A percentile compares a stretch with the other conserved stretches of the same genome.
Evolutionary conservation across 768 basidiomycete genomes (phyloP).

Genomic region (Cystofilobasidium ferigula): DNA sequence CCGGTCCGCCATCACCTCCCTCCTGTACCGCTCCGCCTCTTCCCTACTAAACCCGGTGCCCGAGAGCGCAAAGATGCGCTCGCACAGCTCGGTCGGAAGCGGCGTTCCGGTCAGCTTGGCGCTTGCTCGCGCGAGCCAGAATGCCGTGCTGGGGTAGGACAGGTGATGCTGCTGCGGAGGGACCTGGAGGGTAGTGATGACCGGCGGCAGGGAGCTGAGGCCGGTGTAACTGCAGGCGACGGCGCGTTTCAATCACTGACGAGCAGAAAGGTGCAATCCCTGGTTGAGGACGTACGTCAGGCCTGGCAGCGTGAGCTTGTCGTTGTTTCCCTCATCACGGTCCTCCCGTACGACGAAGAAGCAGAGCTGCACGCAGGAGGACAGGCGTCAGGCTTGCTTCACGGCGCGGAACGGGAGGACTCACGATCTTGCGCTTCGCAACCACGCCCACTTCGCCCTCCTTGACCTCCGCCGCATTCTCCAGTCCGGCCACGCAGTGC

Average conservation of each 20-base stretch:
- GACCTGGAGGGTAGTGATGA: slow-evolving; percentile 17
- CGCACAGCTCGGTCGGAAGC: slow-evolving; percentile 13
- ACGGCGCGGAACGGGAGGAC: background rate
- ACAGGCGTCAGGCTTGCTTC: background rate
- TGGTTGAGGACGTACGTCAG: background rate
- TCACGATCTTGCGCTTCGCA: slow-evolving; percentile 21
- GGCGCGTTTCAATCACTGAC: no score
- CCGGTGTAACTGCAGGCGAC: slow-evolving; percentile 14
- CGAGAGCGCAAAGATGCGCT: background rate
- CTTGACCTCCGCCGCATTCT: slow-evolving; percentile 4
- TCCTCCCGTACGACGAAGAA: slow-evolving; percentile 24
- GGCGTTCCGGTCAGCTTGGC: background rate
- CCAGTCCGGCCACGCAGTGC: slow-evolving; percentile 7
- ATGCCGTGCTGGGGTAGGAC: slow-evolving; percentile 1
- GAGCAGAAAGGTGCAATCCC: no score
- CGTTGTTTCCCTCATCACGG: background rate
- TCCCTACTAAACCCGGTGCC: slow-evolving; percentile 7
- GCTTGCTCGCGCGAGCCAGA: slow-evolving; percentile 16
- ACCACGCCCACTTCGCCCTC: background rate
- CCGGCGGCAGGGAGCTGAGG: background rate
- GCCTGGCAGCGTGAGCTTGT: slow-evolving; percentile 12
- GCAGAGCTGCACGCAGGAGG: slow-evolving; percentile 13
- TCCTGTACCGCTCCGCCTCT: slow-evolving; percentile 13
- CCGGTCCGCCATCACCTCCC: slow-evolving; percentile 20
- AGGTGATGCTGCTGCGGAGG: slow-evolving; percentile 15